Percentiles rank a stretch among this genome's conserved stretches.
Evolutionary conservation across 2,329 filamentous ascomycete species (phyloP).

Genomic region (Plectosphaerella plurivora): DNA sequence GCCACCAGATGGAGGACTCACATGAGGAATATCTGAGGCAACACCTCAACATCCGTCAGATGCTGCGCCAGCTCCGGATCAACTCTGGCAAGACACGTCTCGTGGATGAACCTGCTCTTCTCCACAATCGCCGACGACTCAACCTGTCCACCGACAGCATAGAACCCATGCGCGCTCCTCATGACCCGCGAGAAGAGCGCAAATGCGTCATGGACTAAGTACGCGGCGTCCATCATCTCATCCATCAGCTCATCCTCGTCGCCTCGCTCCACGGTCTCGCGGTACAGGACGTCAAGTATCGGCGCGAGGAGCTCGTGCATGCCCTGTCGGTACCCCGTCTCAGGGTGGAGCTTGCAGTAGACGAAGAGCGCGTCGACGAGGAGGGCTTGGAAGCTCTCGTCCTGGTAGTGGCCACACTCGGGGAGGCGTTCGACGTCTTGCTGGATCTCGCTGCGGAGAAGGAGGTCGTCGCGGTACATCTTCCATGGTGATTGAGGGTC

Average conservation of each 20-base stretch:
- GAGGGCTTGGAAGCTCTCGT: constrained; percentile 70
- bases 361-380: constrained; percentile 89
- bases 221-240: constrained; percentile 65
- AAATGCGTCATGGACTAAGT: constrained; percentile 88
- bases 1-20: constrained; percentile 32
- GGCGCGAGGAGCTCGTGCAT: constrained; percentile 97
- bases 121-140: constrained; percentile 63
- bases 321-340: constrained; percentile 89
- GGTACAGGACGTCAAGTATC: constrained; percentile 76
- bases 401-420: constrained; percentile 85
- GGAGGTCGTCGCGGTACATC: constrained; percentile 78
- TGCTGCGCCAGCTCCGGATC: constrained; percentile 83
- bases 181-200: constrained; percentile 81
- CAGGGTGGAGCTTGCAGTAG: constrained; percentile 87
- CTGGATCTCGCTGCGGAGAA: constrained; percentile 79
- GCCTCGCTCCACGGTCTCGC: constrained; percentile 66
- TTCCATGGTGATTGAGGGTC: constrained; percentile 88
- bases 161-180: constrained; percentile 81
- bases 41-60: constrained; percentile 75
- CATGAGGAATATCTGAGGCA: constrained; percentile 98
- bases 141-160: constrained; percentile 60
- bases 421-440: constrained; percentile 94
- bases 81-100: constrained; percentile 69
- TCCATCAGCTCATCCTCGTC: constrained; percentile 49
- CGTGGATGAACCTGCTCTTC: constrained; percentile 82